Evolutionary conservation across 2,329 filamentous ascomycete genomes (phyloP).

Genomic region (Neopestalotiopsis sp.): DNA sequence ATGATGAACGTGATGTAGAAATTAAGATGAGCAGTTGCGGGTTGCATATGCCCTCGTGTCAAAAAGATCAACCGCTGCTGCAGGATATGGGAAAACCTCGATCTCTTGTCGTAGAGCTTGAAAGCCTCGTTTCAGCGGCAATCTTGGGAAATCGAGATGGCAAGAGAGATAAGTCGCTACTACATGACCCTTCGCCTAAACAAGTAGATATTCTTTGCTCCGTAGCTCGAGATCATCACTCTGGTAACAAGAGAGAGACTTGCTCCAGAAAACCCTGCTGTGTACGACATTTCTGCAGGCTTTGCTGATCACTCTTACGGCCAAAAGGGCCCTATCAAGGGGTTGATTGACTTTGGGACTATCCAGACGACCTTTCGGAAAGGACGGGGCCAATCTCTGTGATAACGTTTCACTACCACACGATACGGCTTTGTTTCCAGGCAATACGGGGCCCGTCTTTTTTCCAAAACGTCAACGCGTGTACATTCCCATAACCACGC

Average conservation of each 20-base stretch:
- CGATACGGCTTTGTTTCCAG: neutral
- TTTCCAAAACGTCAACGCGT: too few relatives aligned
- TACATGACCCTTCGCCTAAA: too few relatives aligned
- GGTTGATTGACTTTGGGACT: neutral
- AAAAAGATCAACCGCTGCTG: too few relatives aligned
- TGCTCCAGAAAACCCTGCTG: neutral
- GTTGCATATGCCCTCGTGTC: neutral
- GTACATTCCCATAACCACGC: too few relatives aligned
- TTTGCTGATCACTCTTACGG: neutral
- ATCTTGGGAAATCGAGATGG: too few relatives aligned
- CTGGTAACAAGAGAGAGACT: neutral
- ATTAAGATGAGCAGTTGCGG: neutral
- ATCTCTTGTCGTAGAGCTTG: too few relatives aligned
- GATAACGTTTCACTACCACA: neutral
- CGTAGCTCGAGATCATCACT: too few relatives aligned
- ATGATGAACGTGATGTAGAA: neutral
- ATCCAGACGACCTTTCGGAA: neutral
- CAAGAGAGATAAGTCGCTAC: too few relatives aligned
- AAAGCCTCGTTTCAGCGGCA: neutral
- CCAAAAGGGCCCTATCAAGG: neutral
- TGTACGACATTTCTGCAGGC: neutral
- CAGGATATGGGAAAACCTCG: too few relatives aligned
- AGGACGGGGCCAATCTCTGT: neutral
- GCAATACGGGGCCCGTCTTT: too few relatives aligned
- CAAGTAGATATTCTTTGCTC: too few relatives aligned